Evolutionary conservation across 345 rosid species (phyloP).

Genomic region (Cardiospermum halicacabum): DNA sequence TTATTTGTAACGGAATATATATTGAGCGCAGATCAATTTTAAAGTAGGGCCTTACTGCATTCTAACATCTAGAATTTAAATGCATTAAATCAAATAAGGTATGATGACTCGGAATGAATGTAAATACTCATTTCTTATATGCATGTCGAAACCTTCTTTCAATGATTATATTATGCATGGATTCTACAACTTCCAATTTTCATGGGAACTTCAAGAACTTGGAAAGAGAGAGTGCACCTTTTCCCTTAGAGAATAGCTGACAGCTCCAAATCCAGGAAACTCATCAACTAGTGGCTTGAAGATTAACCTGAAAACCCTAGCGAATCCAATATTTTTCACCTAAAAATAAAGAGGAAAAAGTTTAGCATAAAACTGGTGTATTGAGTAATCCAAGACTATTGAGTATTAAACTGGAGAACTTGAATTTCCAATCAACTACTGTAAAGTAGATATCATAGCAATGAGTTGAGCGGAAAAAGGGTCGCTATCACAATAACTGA

Average conservation of each 20-base stretch:
- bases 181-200: background rate
- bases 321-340: conserved; percentile 95
- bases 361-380: background rate
- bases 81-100: background rate
- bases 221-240: conserved; percentile 46
- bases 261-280: conserved; percentile 99
- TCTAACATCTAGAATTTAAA: background rate
- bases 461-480: background rate
- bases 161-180: background rate
- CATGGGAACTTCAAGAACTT: conserved; percentile 6
- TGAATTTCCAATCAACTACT: background rate
- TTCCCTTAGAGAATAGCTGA: conserved; percentile 77
- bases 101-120: background rate
- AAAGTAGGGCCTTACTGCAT: background rate
- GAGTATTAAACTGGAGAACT: background rate
- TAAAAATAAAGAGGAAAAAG: conserved; percentile 25
- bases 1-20: background rate
- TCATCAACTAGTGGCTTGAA: conserved; percentile 91
- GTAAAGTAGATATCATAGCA: background rate
- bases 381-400: background rate
- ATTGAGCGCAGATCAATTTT: background rate
- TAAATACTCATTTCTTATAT: conserved; percentile 7
- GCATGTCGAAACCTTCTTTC: conserved; percentile 10
- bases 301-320: conserved; percentile 98
- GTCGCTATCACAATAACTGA: background rate